Conservation (phyloP, 352 stramenopile species). For the Phytophthora sp. region DNA sequence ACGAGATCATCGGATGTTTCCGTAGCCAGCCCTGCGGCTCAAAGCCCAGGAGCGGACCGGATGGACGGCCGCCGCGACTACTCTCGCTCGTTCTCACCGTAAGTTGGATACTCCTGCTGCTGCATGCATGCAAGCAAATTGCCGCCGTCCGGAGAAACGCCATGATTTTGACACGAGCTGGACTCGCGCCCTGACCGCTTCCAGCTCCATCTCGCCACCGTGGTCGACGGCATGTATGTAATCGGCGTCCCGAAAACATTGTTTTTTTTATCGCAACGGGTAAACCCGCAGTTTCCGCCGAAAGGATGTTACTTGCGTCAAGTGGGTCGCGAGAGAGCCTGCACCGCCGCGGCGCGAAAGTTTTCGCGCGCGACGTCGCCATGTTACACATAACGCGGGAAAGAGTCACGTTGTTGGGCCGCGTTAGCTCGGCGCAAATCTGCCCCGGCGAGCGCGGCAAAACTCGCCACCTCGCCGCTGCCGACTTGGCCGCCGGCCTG, state of each 20-base stretch:
- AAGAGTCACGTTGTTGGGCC: constrained; percentile 8
- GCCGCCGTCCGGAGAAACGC: too few relatives aligned
- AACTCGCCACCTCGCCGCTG: too few relatives aligned
- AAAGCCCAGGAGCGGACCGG: background rate
- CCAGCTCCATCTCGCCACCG: constrained; percentile 17
- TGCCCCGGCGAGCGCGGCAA: background rate
- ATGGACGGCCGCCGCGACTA: too few relatives aligned
- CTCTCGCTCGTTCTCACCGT: too few relatives aligned
- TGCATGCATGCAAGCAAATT: background rate
- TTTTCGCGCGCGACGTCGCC: constrained; percentile 14
- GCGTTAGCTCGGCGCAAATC: constrained; percentile 5
- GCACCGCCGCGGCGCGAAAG: constrained; percentile 13
- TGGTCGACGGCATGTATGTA: background rate
- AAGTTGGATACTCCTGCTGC: too few relatives aligned
- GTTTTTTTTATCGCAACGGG: background rate
- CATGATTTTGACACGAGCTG: constrained; percentile 3
- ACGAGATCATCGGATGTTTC: constrained; percentile 18
- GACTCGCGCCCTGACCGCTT: constrained; percentile 12
- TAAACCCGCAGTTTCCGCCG: constrained; percentile 3
- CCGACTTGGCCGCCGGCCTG: too few relatives aligned
- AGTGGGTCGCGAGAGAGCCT: constrained; percentile 10
- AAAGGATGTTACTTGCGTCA: constrained; percentile 10
- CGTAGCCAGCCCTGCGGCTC: background rate
- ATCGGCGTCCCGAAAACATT: constrained; percentile 2
- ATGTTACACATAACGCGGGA: constrained; percentile 21